Evolutionary conservation across 805 yeast species (phyloP).

Genomic region (Wickerhamomyces rabaulensis): DNA sequence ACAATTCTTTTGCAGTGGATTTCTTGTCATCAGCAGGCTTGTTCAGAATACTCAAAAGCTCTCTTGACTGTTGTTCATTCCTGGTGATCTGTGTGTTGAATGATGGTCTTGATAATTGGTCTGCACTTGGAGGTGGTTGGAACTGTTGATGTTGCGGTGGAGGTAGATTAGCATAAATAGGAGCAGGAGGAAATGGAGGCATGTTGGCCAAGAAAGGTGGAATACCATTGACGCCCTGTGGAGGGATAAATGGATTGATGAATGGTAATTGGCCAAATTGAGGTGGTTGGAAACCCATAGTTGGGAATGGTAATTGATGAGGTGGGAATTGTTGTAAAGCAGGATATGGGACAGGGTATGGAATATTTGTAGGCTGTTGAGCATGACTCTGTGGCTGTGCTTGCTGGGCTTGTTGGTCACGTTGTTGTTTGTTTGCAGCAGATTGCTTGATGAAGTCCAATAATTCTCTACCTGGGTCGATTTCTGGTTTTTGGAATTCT

Average conservation of each 20-base stretch:
- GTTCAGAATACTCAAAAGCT: constrained; percentile 38
- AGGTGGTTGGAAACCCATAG: constrained; percentile 9
- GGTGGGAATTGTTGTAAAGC: constrained; percentile 2
- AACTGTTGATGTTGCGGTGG: constrained; percentile 11
- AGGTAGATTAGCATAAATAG: constrained; percentile 9
- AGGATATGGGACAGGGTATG: constrained; percentile 7
- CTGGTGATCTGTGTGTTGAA: constrained; percentile 22
- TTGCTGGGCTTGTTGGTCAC: constrained; percentile 7
- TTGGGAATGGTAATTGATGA: constrained; percentile 7
- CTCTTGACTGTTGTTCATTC: constrained; percentile 33
- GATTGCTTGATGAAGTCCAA: constrained; percentile 55
- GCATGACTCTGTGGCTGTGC: constrained; percentile 3
- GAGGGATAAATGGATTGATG: constrained; percentile 2
- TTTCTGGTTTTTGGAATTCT: constrained; percentile 25
- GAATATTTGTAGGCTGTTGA: background rate
- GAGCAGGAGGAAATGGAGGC: background rate
- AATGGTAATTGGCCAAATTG: constrained; percentile 2
- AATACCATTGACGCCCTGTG: constrained; percentile 1
- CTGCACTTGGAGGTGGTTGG: constrained; percentile 32
- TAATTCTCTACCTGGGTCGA: constrained; percentile 75
- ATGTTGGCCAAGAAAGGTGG: constrained; percentile 6
- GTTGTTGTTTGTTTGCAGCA: constrained; percentile 26
- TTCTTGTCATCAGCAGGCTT: constrained; percentile 17
- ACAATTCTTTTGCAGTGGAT: constrained; percentile 11
- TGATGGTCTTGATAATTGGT: constrained; percentile 33